Conservation (phyloP, 2,329 filamentous ascomycete species). For the Talaromyces piceae region DNA sequence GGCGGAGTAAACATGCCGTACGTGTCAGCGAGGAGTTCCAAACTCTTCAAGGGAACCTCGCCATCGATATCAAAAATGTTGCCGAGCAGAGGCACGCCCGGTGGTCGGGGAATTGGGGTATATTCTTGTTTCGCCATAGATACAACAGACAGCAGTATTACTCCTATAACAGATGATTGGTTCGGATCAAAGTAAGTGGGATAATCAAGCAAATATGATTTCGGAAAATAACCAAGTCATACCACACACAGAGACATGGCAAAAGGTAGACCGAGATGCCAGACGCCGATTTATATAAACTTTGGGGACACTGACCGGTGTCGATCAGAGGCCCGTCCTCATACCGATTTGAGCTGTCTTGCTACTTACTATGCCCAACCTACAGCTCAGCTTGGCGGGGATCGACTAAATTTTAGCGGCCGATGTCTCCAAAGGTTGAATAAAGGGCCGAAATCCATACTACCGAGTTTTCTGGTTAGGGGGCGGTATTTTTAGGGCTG, state of each 20-base stretch:
- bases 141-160: background rate
- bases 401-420: too few species aligned
- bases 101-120: slow-evolving; percentile 52
- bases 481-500: too few species aligned
- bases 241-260: background rate
- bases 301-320: background rate
- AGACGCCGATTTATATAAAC: background rate
- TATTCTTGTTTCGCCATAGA: slow-evolving; percentile 2
- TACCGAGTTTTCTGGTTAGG: too few species aligned
- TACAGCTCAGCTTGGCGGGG: too few species aligned
- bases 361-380: background rate
- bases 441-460: too few species aligned
- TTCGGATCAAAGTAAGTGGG: background rate
- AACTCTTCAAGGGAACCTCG: slow-evolving; percentile 39
- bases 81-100: slow-evolving; percentile 57
- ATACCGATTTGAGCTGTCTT: background rate
- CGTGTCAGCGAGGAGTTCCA: slow-evolving; percentile 3
- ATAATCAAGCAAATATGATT: too few species aligned
- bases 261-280: background rate
- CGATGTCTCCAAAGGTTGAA: too few species aligned
- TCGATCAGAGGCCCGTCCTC: background rate
- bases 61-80: slow-evolving; percentile 58
- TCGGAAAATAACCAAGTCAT: background rate
- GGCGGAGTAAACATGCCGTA: slow-evolving; percentile 7
- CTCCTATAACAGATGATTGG: background rate